Percentiles rank a stretch among this genome's conserved stretches.
Conservation (phyloP, 768 basidiomycete genomes). For the Tylopilus rubrobrunneus region DNA sequence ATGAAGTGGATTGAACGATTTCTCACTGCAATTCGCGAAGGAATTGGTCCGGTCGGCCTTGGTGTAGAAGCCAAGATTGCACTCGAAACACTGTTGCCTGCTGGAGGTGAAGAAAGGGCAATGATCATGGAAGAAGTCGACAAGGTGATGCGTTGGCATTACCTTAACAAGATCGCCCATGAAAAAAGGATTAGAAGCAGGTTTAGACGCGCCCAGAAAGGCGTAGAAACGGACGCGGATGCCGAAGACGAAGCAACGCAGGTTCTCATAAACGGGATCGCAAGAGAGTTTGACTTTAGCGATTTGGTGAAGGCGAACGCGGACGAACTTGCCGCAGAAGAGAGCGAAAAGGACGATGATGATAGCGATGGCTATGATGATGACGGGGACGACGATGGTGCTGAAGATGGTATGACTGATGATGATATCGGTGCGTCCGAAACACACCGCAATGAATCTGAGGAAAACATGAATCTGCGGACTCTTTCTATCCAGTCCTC, state of each 20-base stretch:
- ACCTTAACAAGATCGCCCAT: constrained; percentile 87
- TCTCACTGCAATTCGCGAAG: constrained; percentile 85
- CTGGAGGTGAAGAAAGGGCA: constrained; percentile 70
- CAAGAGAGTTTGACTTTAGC: constrained; percentile 78
- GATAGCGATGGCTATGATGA: constrained; percentile 40
- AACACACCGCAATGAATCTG: constrained; percentile 14
- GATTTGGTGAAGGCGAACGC: constrained; percentile 76
- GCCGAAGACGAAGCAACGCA: constrained; percentile 79
- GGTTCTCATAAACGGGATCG: constrained; percentile 74
- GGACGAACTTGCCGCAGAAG: constrained; percentile 76
- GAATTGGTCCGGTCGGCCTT: constrained; percentile 49
- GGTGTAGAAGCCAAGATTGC: constrained; percentile 43
- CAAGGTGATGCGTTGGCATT: constrained; percentile 86
- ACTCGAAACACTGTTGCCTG: constrained; percentile 88
- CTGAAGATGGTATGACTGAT: constrained; percentile 34
- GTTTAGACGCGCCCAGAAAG: constrained; percentile 59
- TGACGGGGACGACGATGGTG: constrained; percentile 34
- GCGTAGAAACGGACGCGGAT: constrained; percentile 46
- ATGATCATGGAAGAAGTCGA: constrained; percentile 85
- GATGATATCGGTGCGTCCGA: constrained; percentile 42
- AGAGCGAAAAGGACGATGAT: constrained; percentile 45
- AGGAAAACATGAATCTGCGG: constrained; percentile 6
- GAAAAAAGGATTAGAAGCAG: constrained; percentile 89
- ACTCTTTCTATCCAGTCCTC: not conserved
- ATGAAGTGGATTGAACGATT: constrained; percentile 98